phyloP scores from a whole-genome alignment of 495 filamentous ascomycete genomes.

The Penicillium argentinense region DNA sequence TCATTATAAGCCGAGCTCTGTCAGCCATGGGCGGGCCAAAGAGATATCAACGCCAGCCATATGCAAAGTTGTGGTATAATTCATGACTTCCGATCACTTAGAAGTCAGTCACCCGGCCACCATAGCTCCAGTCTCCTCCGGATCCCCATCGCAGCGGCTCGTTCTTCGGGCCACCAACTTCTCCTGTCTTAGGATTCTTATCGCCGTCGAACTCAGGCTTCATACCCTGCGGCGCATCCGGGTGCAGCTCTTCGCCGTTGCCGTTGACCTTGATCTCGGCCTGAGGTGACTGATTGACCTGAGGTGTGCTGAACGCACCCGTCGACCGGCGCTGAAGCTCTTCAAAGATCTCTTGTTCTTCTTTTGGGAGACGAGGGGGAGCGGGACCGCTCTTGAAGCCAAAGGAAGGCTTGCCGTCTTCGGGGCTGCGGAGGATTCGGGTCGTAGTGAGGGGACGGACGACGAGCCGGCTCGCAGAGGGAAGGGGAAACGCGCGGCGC shows the following conservation, averaged over 20 bases:
- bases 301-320: slow-evolving; percentile 70
- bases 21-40: no score
- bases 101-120: slow-evolving; percentile 94
- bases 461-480: slow-evolving; percentile 15
- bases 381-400: slow-evolving; percentile 57
- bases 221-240: slow-evolving; percentile 68
- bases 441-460: slow-evolving; percentile 38
- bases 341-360: slow-evolving; percentile 93
- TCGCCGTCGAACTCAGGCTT: slow-evolving; percentile 94
- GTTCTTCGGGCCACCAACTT: slow-evolving; percentile 96
- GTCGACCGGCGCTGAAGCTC: slow-evolving; percentile 71
- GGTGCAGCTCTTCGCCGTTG: slow-evolving; percentile 64
- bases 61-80: slow-evolving; percentile 9
- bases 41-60: slow-evolving; percentile 18
- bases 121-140: slow-evolving; percentile 89
- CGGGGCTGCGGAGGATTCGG: slow-evolving; percentile 24
- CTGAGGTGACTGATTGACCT: slow-evolving; percentile 30
- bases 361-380: slow-evolving; percentile 79
- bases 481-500: slow-evolving; percentile 21
- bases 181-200: slow-evolving; percentile 90
- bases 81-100: slow-evolving; percentile 31
- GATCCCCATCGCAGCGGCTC: slow-evolving; percentile 88
- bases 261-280: slow-evolving; percentile 48
- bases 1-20: no score
- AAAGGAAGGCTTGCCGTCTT: slow-evolving; percentile 34